Evolutionary conservation across 2,329 filamentous ascomycete species (phyloP).

Genomic region (Fusarium sp.): DNA sequence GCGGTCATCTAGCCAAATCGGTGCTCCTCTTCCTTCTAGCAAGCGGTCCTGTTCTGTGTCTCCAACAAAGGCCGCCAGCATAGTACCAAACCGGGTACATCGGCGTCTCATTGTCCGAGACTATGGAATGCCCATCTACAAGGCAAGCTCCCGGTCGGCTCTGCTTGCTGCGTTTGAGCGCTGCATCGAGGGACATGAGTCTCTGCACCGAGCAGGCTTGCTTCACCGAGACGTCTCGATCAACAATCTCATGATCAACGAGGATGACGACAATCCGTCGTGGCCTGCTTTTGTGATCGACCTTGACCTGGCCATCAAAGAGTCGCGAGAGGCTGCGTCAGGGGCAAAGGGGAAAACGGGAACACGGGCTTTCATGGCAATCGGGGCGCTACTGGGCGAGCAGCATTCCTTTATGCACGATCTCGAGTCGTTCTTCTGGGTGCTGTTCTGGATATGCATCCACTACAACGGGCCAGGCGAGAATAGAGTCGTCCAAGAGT

Average conservation of each 20-base stretch:
- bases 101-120: slow-evolving; percentile 55
- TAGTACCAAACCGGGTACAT: slow-evolving; percentile 52
- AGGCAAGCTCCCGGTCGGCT: slow-evolving; percentile 51
- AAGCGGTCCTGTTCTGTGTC: slow-evolving; percentile 49
- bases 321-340: slow-evolving; percentile 47
- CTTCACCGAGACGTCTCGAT: slow-evolving; percentile 59
- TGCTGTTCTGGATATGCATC: slow-evolving; percentile 9
- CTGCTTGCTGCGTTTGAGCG: slow-evolving; percentile 52
- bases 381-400: slow-evolving; percentile 1
- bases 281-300: slow-evolving; percentile 57
- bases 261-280: slow-evolving; percentile 54
- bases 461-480: neutral
- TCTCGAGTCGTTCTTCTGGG: slow-evolving; percentile 22
- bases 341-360: slow-evolving; percentile 56
- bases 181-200: slow-evolving; percentile 49
- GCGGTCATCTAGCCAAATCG: neutral
- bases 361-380: slow-evolving; percentile 48
- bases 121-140: slow-evolving; percentile 56
- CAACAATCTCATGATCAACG: slow-evolving; percentile 61
- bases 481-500: too few relatives aligned
- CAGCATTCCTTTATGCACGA: too few relatives aligned
- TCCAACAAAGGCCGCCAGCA: slow-evolving; percentile 39
- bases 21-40: slow-evolving; percentile 18
- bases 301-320: slow-evolving; percentile 53
- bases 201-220: slow-evolving; percentile 44